These are phyloP conservation scores for Furcasterigmium sp. DNA, from an alignment of 2,329 filamentous ascomycete species.

Conservation along the genomic window DNA sequence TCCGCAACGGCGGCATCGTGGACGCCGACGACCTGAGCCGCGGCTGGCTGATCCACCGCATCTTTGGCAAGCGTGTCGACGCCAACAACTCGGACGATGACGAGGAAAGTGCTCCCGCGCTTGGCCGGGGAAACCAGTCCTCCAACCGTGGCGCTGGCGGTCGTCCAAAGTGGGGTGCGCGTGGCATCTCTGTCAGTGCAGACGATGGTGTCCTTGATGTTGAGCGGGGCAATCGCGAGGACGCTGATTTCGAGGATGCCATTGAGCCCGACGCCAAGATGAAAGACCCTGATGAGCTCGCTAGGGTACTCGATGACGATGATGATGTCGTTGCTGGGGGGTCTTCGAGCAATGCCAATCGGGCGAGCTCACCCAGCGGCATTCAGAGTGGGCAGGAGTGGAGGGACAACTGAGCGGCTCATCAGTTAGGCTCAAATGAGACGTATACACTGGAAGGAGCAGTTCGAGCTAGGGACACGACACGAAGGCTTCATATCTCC, in stretches of 20 bases:
- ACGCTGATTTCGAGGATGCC: slow-evolving; percentile 36
- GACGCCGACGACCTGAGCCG: slow-evolving; percentile 83
- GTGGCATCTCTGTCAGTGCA: slow-evolving; percentile 62
- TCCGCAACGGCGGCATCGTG: slow-evolving; percentile 80
- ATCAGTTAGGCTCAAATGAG: no score
- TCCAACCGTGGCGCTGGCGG: slow-evolving; percentile 16
- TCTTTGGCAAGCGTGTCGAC: slow-evolving; percentile 61
- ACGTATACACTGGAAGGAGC: no score
- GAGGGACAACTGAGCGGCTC: slow-evolving; percentile 27
- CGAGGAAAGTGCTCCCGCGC: slow-evolving; percentile 51
- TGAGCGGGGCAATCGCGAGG: slow-evolving; percentile 35
- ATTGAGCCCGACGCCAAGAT: slow-evolving; percentile 61
- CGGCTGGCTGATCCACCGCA: slow-evolving; percentile 75
- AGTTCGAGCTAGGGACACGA: no score
- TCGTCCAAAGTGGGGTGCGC: slow-evolving; percentile 55
- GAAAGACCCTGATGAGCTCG: slow-evolving; percentile 62
- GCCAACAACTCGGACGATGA: slow-evolving; percentile 50
- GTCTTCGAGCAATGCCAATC: slow-evolving; percentile 10
- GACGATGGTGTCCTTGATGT: slow-evolving; percentile 54
- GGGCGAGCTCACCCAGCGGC: slow-evolving; percentile 26
- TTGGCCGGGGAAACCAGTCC: slow-evolving; percentile 29
- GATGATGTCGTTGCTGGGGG: slow-evolving; percentile 41
- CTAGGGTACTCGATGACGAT: slow-evolving; percentile 52
- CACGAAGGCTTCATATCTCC: no score
- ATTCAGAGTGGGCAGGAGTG: slow-evolving; percentile 43